Percentiles rank a stretch among this genome's conserved stretches.
Conservation (phyloP, 2,329 filamentous ascomycete genomes). For the Claviceps monticola region DNA sequence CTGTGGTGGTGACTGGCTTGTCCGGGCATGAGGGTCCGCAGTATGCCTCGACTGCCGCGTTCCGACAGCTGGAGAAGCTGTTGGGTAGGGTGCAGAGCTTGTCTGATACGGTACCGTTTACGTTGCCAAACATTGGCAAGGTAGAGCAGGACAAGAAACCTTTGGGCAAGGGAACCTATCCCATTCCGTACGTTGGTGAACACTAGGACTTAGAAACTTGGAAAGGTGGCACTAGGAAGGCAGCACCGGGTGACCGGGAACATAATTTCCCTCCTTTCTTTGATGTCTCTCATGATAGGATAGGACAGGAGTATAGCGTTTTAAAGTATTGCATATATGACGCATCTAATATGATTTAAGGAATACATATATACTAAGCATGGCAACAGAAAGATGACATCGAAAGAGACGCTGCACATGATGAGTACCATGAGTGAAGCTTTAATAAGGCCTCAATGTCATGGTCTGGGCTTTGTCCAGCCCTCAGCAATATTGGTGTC, state of each 20-base stretch:
- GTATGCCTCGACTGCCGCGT: constrained; percentile 54
- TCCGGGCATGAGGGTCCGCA: constrained; percentile 56
- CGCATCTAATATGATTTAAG: background rate
- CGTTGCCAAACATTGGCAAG: constrained; percentile 9
- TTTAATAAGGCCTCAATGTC: background rate
- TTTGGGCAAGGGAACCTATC: constrained; percentile 12
- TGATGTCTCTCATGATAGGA: no score
- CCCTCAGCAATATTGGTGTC: no score
- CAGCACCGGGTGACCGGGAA: no score
- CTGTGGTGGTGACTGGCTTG: constrained; percentile 49
- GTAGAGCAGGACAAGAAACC: constrained; percentile 8
- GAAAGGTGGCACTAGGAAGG: no score
- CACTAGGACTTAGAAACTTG: background rate
- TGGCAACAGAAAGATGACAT: no score
- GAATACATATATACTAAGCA: background rate
- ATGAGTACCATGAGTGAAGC: background rate
- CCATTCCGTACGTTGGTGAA: constrained; percentile 8
- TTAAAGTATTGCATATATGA: no score
- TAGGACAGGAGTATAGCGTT: no score
- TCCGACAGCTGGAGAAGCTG: constrained; percentile 61
- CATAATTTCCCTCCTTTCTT: no score
- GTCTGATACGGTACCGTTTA: constrained; percentile 25
- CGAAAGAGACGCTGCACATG: background rate
- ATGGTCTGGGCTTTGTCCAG: no score
- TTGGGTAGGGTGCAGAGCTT: constrained; percentile 53